These are phyloP conservation scores for Penicillium sp. DNA, from an alignment of 2,329 filamentous ascomycete species.

Conservation along the genomic window DNA sequence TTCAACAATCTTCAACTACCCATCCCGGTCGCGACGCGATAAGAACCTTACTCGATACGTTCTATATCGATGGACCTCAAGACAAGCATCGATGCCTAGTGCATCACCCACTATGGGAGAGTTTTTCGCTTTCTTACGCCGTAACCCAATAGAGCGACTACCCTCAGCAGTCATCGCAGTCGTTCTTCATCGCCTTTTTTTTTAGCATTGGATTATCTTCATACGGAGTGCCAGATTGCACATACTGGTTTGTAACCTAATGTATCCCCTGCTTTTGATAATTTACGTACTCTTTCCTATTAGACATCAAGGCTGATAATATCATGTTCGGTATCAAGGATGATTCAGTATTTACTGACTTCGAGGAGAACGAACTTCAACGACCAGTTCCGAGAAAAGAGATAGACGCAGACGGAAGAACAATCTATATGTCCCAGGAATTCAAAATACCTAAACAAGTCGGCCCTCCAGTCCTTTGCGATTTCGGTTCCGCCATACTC, in stretches of 20 bases:
- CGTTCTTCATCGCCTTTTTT: constrained; percentile 12
- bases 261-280: background rate
- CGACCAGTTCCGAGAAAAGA: constrained; percentile 46
- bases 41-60: constrained; percentile 34
- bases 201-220: constrained; percentile 14
- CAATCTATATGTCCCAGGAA: constrained; percentile 46
- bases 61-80: constrained; percentile 32
- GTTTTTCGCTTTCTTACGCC: constrained; percentile 40
- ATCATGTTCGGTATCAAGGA: constrained; percentile 47
- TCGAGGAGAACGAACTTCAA: constrained; percentile 43
- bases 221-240: constrained; percentile 12
- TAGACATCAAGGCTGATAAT: constrained; percentile 50
- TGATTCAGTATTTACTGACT: constrained; percentile 41
- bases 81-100: constrained; percentile 38
- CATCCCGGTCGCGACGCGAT: constrained; percentile 34
- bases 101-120: constrained; percentile 47
- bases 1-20: constrained; percentile 25
- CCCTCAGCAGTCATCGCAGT: constrained; percentile 12
- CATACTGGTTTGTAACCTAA: constrained; percentile 2
- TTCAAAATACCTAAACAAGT: constrained; percentile 35
- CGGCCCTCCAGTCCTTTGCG: constrained; percentile 47
- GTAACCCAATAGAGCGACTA: constrained; percentile 42
- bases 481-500: constrained; percentile 50
- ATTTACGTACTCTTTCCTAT: background rate
- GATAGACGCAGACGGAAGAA: constrained; percentile 41